These are phyloP conservation scores for Xerocomus brunneocitrinus DNA, from an alignment of 768 basidiomycete species.

Conservation along the genomic window DNA sequence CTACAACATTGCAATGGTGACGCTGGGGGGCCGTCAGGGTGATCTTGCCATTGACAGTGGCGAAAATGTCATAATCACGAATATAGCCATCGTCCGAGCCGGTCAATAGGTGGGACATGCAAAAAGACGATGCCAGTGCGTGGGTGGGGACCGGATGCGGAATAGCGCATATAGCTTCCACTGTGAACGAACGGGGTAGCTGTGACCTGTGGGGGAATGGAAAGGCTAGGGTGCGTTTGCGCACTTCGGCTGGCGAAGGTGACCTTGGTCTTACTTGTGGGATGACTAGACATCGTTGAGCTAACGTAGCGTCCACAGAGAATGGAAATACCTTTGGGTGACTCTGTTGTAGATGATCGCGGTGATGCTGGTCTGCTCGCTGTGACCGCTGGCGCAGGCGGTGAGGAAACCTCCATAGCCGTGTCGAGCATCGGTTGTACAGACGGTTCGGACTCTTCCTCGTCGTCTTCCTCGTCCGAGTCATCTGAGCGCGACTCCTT, in stretches of 20 bases:
- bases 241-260: slow-evolving; percentile 52
- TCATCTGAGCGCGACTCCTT: slow-evolving; percentile 61
- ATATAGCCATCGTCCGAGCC: slow-evolving; percentile 94
- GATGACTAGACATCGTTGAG: slow-evolving; percentile 24
- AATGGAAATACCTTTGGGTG: slow-evolving; percentile 29
- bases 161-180: slow-evolving; percentile 89
- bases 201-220: slow-evolving; percentile 25
- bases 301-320: neutral
- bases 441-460: slow-evolving; percentile 42
- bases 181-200: slow-evolving; percentile 64
- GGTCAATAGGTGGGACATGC: slow-evolving; percentile 85
- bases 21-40: slow-evolving; percentile 86
- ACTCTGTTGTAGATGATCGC: slow-evolving; percentile 29
- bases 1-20: slow-evolving; percentile 85
- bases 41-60: slow-evolving; percentile 81
- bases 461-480: slow-evolving; percentile 54
- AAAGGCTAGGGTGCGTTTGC: slow-evolving; percentile 42
- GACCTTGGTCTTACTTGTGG: slow-evolving; percentile 35
- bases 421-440: slow-evolving; percentile 28
- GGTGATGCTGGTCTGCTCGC: slow-evolving; percentile 21
- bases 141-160: slow-evolving; percentile 87
- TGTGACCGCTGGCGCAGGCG: slow-evolving; percentile 25
- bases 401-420: slow-evolving; percentile 27
- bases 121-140: slow-evolving; percentile 78
- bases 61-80: slow-evolving; percentile 86